phyloP scores from a whole-genome alignment of 164 flowering plant species.

The Echeveria elegans region DNA sequence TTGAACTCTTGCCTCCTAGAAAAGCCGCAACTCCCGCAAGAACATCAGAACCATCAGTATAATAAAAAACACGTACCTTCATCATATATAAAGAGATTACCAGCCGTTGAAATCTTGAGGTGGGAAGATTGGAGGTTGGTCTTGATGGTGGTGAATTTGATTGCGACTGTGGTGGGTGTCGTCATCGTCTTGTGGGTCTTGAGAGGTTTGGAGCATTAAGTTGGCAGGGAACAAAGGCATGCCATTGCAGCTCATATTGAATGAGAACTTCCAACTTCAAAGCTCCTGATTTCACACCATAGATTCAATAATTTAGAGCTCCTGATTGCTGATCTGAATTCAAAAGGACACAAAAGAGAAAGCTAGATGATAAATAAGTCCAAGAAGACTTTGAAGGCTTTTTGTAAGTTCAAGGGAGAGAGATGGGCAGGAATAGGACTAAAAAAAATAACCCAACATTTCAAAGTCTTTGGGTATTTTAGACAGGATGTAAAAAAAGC shows the following conservation, averaged over 20 bases:
- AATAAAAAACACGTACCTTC: no score
- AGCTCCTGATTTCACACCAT: not conserved
- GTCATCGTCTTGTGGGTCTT: slow-evolving; percentile 18
- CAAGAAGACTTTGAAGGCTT: not conserved
- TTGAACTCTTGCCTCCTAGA: slow-evolving; percentile 63
- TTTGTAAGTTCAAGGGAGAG: not conserved
- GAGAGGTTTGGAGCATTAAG: slow-evolving; percentile 68
- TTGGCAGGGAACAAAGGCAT: slow-evolving; percentile 71
- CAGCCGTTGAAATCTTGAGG: slow-evolving; percentile 76
- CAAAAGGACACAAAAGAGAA: not conserved
- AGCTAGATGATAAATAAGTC: not conserved
- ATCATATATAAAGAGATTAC: no score
- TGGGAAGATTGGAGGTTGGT: slow-evolving; percentile 41
- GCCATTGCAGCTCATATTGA: not conserved
- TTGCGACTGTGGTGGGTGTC: slow-evolving; percentile 10
- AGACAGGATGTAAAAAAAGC: not conserved
- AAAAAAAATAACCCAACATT: not conserved
- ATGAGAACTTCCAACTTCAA: not conserved
- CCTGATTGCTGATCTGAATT: not conserved
- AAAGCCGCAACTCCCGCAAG: slow-evolving; percentile 52
- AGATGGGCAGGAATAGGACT: not conserved
- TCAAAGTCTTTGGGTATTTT: not conserved
- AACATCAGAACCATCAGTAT: no score
- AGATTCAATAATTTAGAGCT: not conserved
- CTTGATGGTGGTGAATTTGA: slow-evolving; percentile 16